Conservation (phyloP, 2,329 filamentous ascomycete species). For the Alternaria sp. region DNA sequence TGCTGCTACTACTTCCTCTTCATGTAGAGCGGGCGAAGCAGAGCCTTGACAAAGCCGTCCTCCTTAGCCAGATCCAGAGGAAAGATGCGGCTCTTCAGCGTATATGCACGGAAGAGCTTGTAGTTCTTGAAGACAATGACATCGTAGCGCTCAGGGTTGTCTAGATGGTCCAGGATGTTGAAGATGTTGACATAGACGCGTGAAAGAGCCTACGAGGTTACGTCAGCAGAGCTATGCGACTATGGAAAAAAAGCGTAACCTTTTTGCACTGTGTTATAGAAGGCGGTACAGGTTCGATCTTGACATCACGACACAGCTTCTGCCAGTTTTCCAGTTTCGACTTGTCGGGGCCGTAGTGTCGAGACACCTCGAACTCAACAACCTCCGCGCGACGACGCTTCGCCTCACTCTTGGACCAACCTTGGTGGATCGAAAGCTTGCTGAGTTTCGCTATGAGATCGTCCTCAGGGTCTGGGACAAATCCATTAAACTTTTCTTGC, state of each 20-base stretch:
- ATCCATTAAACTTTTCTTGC: constrained; percentile 12
- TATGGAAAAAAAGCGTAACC: constrained; percentile 9
- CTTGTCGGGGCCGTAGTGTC: constrained; percentile 12
- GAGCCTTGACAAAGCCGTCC: constrained; percentile 16
- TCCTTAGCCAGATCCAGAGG: constrained; percentile 15
- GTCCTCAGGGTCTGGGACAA: constrained; percentile 9
- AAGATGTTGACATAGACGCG: constrained; percentile 20
- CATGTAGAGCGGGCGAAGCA: constrained; percentile 10
- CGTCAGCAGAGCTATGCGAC: not conserved
- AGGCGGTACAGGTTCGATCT: constrained; percentile 12
- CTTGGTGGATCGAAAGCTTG: constrained; percentile 18
- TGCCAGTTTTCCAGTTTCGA: constrained; percentile 29
- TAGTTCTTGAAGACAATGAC: constrained; percentile 3
- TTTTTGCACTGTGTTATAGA: constrained; percentile 34
- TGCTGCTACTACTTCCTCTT: not conserved
- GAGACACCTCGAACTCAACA: constrained; percentile 17
- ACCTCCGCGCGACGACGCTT: constrained; percentile 7
- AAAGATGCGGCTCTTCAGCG: constrained; percentile 4
- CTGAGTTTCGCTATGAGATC: constrained; percentile 18
- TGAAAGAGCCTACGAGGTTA: constrained; percentile 10
- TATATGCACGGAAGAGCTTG: constrained; percentile 11
- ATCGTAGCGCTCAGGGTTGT: not conserved
- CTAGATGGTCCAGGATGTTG: constrained; percentile 21
- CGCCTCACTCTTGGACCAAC: constrained; percentile 15
- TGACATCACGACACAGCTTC: constrained; percentile 25